Evolutionary conservation across 2,329 filamentous ascomycete genomes (phyloP).

Genomic region (Exserohilum rostratum): DNA sequence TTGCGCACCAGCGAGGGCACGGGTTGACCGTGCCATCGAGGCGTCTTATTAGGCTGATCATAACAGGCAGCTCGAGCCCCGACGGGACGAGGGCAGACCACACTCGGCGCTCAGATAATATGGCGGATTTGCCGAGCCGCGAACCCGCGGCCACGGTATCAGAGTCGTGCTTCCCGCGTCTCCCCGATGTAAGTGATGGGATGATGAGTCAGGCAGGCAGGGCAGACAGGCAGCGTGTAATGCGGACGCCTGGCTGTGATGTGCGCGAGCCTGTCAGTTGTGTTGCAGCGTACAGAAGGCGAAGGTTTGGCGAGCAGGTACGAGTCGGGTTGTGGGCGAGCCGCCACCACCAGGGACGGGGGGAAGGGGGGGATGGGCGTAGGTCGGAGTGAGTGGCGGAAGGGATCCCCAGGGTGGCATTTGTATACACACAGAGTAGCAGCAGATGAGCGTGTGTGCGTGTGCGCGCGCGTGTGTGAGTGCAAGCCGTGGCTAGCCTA

Average conservation of each 20-base stretch:
- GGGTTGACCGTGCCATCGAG: background rate
- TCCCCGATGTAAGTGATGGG: conserved; percentile 17
- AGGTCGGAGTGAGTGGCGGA: too few relatives aligned
- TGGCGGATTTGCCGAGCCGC: conserved; percentile 27
- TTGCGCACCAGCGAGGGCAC: background rate
- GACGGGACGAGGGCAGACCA: conserved; percentile 9
- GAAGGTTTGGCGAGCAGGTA: background rate
- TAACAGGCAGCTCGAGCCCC: background rate
- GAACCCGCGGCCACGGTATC: conserved; percentile 26
- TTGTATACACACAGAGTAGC: too few relatives aligned
- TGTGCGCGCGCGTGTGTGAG: background rate
- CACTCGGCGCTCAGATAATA: conserved; percentile 13
- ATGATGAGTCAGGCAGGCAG: conserved; percentile 1
- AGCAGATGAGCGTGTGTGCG: too few relatives aligned
- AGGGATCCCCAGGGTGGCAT: too few relatives aligned
- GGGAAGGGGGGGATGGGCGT: too few relatives aligned
- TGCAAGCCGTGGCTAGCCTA: conserved; percentile 15
- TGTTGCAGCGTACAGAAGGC: background rate
- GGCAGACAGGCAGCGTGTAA: background rate
- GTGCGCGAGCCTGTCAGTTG: too few relatives aligned
- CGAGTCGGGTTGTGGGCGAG: too few relatives aligned
- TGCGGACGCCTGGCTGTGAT: too few relatives aligned
- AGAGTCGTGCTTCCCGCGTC: conserved; percentile 16
- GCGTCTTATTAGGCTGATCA: conserved; percentile 9
- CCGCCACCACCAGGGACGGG: too few relatives aligned